Percentiles rank a stretch among this genome's conserved stretches.
These are phyloP conservation scores for Cladorrhinum sp. DNA, from an alignment of 2,329 filamentous ascomycete genomes.

Conservation along the genomic window DNA sequence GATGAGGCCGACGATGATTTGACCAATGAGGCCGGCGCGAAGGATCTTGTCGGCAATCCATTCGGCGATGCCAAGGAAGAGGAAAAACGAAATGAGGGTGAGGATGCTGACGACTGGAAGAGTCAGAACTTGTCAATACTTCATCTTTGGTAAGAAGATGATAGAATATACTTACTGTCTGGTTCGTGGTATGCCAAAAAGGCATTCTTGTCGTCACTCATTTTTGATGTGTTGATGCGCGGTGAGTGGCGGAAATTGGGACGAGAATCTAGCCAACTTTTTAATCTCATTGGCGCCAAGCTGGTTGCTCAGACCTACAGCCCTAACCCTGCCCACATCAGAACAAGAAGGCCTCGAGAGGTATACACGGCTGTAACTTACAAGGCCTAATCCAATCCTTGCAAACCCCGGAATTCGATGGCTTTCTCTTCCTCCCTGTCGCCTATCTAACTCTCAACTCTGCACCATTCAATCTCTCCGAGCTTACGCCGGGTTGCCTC, in stretches of 20 bases:
- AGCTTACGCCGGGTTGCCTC: too few species aligned
- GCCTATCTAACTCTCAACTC: too few species aligned
- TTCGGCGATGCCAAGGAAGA: conserved; percentile 41
- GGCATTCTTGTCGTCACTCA: background rate
- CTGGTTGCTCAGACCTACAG: too few species aligned
- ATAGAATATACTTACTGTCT: background rate
- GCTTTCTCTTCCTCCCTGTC: too few species aligned
- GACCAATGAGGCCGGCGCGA: conserved; percentile 45
- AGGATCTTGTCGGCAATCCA: conserved; percentile 41
- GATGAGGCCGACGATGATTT: conserved; percentile 45
- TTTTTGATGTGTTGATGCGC: background rate
- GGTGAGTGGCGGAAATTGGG: background rate
- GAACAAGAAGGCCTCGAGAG: too few species aligned
- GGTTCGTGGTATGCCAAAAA: conserved; percentile 13
- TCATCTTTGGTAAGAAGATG: background rate
- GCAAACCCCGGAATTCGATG: too few species aligned
- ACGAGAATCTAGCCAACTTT: background rate
- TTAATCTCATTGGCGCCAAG: too few species aligned
- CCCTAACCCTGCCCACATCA: too few species aligned
- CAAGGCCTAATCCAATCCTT: too few species aligned
- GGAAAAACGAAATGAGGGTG: conserved; percentile 43
- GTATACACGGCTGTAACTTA: too few species aligned
- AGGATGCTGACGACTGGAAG: conserved; percentile 38
- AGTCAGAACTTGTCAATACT: background rate
- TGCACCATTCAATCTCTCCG: too few species aligned